Conservation (phyloP, 352 stramenopile genomes). For the Globisporangium echinulatum region DNA sequence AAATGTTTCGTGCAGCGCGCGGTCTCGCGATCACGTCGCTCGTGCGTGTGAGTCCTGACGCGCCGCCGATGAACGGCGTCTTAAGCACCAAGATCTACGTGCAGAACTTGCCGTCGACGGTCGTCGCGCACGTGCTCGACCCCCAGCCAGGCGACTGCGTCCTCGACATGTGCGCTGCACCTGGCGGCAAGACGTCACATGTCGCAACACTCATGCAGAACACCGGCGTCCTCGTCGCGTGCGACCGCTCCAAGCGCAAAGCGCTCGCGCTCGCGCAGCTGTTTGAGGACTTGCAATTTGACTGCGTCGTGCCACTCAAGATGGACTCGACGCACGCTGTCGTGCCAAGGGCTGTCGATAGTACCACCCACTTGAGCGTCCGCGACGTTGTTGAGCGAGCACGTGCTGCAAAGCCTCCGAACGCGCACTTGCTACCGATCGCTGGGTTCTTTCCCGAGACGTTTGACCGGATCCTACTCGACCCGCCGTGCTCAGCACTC, state of each 20-base stretch:
- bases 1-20: slow-evolving; percentile 67
- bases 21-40: slow-evolving; percentile 60
- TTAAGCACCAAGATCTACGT: slow-evolving; percentile 82
- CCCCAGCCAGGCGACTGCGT: slow-evolving; percentile 81
- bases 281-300: slow-evolving; percentile 58
- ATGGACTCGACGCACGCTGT: slow-evolving; percentile 89
- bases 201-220: slow-evolving; percentile 90
- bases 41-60: slow-evolving; percentile 68
- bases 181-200: slow-evolving; percentile 92
- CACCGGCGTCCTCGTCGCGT: slow-evolving; percentile 76
- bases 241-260: slow-evolving; percentile 90
- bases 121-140: slow-evolving; percentile 88
- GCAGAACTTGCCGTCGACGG: slow-evolving; percentile 91
- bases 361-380: slow-evolving; percentile 24
- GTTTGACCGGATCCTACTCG: slow-evolving; percentile 92
- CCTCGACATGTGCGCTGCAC: slow-evolving; percentile 92
- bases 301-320: slow-evolving; percentile 49
- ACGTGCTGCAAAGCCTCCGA: slow-evolving; percentile 29
- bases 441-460: slow-evolving; percentile 88
- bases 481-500: slow-evolving; percentile 90
- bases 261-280: slow-evolving; percentile 68
- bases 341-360: slow-evolving; percentile 17
- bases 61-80: slow-evolving; percentile 87
- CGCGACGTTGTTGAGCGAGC: slow-evolving; percentile 54
- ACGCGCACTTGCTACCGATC: slow-evolving; percentile 70